phyloP scores from a whole-genome alignment of 2,329 filamentous ascomycete species.

The Verticillium albo-atrum region DNA sequence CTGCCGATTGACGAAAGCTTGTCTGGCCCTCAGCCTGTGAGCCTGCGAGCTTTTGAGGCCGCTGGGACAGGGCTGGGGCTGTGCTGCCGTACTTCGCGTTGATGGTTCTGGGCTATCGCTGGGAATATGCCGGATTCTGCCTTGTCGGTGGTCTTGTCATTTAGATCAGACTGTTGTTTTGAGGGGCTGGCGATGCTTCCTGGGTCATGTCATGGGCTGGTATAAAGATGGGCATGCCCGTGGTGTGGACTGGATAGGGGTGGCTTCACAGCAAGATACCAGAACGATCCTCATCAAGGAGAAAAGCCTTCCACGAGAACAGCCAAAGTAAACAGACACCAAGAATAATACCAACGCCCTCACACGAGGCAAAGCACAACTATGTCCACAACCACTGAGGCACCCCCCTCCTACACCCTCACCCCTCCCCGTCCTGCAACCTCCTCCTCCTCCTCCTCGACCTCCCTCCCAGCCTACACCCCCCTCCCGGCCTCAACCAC shows the following conservation, averaged over 20 bases:
- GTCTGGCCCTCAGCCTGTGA: neutral
- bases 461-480: conserved; percentile 21
- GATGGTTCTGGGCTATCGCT: neutral
- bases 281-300: too few species aligned
- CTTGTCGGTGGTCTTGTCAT: neutral
- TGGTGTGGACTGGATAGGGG: too few species aligned
- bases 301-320: too few species aligned
- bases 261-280: too few species aligned
- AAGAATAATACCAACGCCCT: too few species aligned
- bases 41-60: too few species aligned
- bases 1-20: neutral
- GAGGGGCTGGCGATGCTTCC: too few species aligned
- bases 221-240: too few species aligned
- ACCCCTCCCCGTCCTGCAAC: conserved; percentile 3
- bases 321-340: too few species aligned
- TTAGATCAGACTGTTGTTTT: neutral
- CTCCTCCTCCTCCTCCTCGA: conserved; percentile 8
- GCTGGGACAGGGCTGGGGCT: neutral
- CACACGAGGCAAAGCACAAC: too few species aligned
- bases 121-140: neutral
- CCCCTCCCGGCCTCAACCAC: conserved; percentile 10
- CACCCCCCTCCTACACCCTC: neutral
- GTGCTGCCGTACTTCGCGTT: neutral
- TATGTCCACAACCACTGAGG: neutral
- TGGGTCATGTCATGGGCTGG: too few species aligned